Evolutionary conservation across 192 early-diverging fungal species (phyloP).

Genomic region (Entomortierella chlamydospora): DNA sequence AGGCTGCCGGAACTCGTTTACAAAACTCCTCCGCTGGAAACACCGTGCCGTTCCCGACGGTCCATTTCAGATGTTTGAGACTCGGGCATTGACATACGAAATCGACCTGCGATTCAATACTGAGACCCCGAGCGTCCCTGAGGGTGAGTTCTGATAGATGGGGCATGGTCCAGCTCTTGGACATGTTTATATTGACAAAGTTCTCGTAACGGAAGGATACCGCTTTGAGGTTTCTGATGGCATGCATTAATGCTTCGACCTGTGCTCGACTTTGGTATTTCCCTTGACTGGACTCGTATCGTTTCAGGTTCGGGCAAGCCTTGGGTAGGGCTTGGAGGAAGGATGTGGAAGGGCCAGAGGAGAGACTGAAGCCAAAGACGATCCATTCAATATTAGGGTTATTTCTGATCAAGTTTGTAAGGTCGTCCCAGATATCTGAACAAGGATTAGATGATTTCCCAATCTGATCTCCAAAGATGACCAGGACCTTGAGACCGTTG

Average conservation of each 20-base stretch:
- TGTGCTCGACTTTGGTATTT: slow-evolving; percentile 26
- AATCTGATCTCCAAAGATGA: slow-evolving; percentile 13
- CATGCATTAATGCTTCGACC: slow-evolving; percentile 25
- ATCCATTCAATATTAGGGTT: slow-evolving; percentile 38
- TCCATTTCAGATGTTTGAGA: slow-evolving; percentile 33
- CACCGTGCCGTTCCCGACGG: background rate
- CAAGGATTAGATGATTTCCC: background rate
- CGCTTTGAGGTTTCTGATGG: background rate
- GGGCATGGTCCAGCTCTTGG: slow-evolving; percentile 15
- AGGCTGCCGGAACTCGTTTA: slow-evolving; percentile 21
- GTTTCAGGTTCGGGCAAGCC: slow-evolving; percentile 27
- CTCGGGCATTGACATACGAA: slow-evolving; percentile 30
- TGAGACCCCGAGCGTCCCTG: slow-evolving; percentile 25
- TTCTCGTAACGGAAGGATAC: slow-evolving; percentile 14
- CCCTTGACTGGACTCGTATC: slow-evolving; percentile 41
- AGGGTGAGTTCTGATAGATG: slow-evolving; percentile 22
- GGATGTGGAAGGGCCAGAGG: slow-evolving; percentile 5
- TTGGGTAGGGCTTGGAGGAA: slow-evolving; percentile 21
- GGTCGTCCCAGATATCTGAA: slow-evolving; percentile 13
- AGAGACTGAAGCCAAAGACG: slow-evolving; percentile 24
- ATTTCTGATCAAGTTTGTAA: slow-evolving; percentile 16
- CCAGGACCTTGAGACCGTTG: slow-evolving; percentile 16
- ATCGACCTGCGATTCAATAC: slow-evolving; percentile 26
- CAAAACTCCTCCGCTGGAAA: slow-evolving; percentile 37
- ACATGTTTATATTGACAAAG: slow-evolving; percentile 5